Conservation (phyloP, 805 yeast species). For the Teunomyces pallodes region DNA sequence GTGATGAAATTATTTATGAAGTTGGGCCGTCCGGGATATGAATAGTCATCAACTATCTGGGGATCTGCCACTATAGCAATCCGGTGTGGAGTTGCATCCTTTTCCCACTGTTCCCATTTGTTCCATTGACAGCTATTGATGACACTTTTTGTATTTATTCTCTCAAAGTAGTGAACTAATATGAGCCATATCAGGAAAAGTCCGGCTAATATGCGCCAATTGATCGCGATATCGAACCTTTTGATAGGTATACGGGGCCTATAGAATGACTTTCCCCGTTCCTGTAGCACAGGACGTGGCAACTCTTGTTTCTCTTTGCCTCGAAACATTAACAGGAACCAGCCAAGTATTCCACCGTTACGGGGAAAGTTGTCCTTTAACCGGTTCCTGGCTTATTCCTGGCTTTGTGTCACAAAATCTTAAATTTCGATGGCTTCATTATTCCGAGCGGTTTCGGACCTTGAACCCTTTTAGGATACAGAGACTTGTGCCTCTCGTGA, state of each 20-base stretch:
- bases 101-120: slow-evolving; percentile 60
- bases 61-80: slow-evolving; percentile 83
- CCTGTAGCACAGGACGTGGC: slow-evolving; percentile 1
- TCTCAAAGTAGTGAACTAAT: slow-evolving; percentile 30
- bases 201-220: not conserved
- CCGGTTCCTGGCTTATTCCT: not conserved
- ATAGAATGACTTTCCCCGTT: not conserved
- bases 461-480: not conserved
- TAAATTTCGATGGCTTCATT: not conserved
- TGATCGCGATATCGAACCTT: not conserved
- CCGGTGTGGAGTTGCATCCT: slow-evolving; percentile 39
- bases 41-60: slow-evolving; percentile 83
- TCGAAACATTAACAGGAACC: not conserved
- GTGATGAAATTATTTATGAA: slow-evolving; percentile 54
- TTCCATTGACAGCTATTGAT: slow-evolving; percentile 50
- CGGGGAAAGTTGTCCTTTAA: not conserved
- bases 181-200: slow-evolving; percentile 23
- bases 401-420: not conserved
- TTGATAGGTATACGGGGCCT: not conserved
- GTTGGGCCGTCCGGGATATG: slow-evolving; percentile 72
- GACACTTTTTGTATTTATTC: slow-evolving; percentile 23
- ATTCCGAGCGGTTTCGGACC: not conserved
- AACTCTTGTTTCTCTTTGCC: not conserved
- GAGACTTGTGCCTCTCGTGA: not conserved
- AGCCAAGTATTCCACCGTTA: not conserved